Percentiles rank a stretch among this genome's conserved stretches.
These are phyloP conservation scores for Metschnikowia henanensis DNA, from an alignment of 805 yeast species.

Conservation along the genomic window DNA sequence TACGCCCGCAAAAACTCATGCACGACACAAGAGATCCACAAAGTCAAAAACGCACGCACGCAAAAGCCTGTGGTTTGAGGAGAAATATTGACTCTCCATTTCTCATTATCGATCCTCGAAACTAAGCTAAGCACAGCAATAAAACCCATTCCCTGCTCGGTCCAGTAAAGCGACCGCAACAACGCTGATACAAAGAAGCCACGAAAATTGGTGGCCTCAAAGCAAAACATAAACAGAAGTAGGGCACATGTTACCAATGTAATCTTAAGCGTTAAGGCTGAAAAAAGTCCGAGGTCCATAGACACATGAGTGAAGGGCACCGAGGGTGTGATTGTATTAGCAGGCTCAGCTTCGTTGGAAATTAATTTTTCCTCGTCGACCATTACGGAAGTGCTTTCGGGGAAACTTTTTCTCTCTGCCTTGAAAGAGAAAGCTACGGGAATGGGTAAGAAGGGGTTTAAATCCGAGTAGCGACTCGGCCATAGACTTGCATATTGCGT, in stretches of 20 bases:
- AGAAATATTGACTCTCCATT: no score
- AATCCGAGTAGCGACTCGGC: no score
- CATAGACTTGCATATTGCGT: no score
- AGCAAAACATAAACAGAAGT: neutral
- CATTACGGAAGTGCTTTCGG: neutral
- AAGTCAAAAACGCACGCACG: neutral
- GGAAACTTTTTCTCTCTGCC: neutral
- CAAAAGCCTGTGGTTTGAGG: neutral
- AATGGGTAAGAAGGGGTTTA: no score
- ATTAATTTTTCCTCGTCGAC: neutral
- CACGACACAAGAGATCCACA: neutral
- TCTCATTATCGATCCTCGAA: neutral
- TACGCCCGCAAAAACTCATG: neutral
- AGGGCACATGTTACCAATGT: neutral
- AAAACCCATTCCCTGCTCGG: neutral
- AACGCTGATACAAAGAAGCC: neutral
- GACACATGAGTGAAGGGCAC: neutral
- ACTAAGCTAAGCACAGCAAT: neutral
- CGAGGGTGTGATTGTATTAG: no score
- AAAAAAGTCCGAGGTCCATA: neutral
- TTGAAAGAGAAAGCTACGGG: neutral
- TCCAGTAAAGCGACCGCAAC: neutral
- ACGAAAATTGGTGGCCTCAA: neutral
- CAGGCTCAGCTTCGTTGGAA: no score
- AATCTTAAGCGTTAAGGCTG: neutral